A percentile compares a stretch with the other conserved stretches of the same genome.
Conservation (phyloP, 805 yeast species). For the Starmera quercuum region DNA sequence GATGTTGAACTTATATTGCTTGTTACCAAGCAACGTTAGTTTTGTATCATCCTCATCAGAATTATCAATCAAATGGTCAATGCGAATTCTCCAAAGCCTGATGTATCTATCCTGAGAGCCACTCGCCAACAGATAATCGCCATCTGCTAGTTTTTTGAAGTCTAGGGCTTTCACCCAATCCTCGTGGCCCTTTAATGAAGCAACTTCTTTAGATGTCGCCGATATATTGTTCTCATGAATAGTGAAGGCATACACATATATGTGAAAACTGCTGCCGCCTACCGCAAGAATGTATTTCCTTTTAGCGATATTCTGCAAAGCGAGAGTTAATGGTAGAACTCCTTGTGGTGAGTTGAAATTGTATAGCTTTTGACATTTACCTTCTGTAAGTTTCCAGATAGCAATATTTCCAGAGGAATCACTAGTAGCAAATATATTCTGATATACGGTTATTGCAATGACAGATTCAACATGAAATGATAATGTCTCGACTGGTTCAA, state of each 20-base stretch:
- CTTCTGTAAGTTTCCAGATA: conserved; percentile 36
- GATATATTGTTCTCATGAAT: conserved; percentile 8
- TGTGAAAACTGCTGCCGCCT: conserved; percentile 59
- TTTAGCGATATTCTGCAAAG: conserved; percentile 22
- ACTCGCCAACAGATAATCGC: conserved; percentile 64
- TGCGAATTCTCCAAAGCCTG: conserved; percentile 74
- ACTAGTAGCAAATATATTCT: conserved; percentile 46
- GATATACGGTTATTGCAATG: conserved; percentile 37
- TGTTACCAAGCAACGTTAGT: conserved; percentile 56
- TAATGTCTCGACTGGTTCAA: conserved; percentile 23
- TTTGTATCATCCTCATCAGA: conserved; percentile 46
- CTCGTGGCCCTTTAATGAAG: conserved; percentile 81
- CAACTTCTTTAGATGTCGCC: conserved; percentile 28
- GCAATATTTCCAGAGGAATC: conserved; percentile 53
- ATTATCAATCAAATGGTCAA: conserved; percentile 47
- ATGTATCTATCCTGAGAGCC: conserved; percentile 93
- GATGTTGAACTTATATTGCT: conserved; percentile 54
- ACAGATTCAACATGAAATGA: conserved; percentile 43
- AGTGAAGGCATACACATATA: conserved; percentile 48
- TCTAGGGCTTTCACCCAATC: conserved; percentile 86
- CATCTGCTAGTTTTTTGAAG: conserved; percentile 39
- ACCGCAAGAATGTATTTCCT: conserved; percentile 44
- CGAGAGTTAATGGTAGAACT: conserved; percentile 40
- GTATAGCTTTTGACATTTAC: conserved; percentile 20
- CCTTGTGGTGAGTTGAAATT: conserved; percentile 32